Conservation (phyloP, 192 early-diverging fungal genomes). For the Obelidium mucronatum region DNA sequence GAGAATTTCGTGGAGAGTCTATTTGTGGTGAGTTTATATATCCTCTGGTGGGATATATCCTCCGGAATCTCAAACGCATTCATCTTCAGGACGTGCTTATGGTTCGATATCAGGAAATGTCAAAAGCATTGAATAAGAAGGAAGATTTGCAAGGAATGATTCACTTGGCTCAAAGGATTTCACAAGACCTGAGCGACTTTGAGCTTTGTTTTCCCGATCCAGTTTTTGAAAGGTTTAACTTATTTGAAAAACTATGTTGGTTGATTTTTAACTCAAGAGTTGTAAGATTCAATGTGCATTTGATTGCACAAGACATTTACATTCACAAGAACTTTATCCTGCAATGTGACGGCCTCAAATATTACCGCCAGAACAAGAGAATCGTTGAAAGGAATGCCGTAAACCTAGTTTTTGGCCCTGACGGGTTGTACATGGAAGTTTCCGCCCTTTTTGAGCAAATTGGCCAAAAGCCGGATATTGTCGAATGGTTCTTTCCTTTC, state of each 20-base stretch:
- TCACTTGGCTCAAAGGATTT: neutral
- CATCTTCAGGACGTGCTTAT: neutral
- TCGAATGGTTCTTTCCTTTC: conserved; percentile 73
- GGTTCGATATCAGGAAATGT: neutral
- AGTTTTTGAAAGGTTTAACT: neutral
- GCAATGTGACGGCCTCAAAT: conserved; percentile 34
- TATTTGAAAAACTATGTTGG: no score
- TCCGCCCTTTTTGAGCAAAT: conserved; percentile 24
- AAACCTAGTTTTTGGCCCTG: conserved; percentile 29
- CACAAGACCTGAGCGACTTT: neutral
- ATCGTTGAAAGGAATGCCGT: conserved; percentile 42
- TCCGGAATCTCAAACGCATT: neutral
- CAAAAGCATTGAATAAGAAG: neutral
- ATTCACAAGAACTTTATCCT: conserved; percentile 47
- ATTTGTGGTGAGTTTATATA: neutral
- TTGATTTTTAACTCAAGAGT: no score
- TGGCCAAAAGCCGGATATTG: conserved; percentile 54
- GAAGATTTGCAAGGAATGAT: conserved; percentile 1
- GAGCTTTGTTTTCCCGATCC: neutral
- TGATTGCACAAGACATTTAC: conserved; percentile 52
- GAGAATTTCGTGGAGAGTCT: no score
- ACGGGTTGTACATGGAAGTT: conserved; percentile 28
- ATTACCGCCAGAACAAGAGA: conserved; percentile 41
- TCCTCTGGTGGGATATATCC: neutral
- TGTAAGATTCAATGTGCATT: conserved; percentile 9